Evolutionary conservation across 768 basidiomycete genomes (phyloP).

Genomic region (Cubamyces lactineus): DNA sequence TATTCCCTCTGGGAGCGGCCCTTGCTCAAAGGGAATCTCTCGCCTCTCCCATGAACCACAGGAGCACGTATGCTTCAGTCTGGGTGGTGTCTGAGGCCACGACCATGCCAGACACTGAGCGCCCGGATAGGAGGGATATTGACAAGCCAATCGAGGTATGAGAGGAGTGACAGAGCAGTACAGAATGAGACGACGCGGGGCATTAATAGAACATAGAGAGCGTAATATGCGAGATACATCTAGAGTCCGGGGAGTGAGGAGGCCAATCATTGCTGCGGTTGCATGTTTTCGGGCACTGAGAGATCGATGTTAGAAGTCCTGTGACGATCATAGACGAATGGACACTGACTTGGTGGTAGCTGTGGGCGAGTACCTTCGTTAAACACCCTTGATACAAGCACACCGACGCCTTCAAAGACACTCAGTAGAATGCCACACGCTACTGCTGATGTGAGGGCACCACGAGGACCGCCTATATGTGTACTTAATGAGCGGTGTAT

Average conservation of each 20-base stretch:
- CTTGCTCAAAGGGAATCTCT: too few species aligned
- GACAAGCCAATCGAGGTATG: conserved; percentile 12
- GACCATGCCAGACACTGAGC: neutral
- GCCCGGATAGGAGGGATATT: neutral
- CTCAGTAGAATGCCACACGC: conserved; percentile 96
- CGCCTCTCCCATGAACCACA: too few species aligned
- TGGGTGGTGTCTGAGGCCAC: neutral
- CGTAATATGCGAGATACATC: conserved; percentile 44
- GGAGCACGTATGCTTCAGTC: too few species aligned
- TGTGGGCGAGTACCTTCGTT: conserved; percentile 82
- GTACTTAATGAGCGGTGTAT: neutral
- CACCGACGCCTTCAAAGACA: conserved; percentile 94
- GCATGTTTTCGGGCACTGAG: conserved; percentile 59
- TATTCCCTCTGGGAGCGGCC: too few species aligned
- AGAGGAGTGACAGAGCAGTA: conserved; percentile 18
- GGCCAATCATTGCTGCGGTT: conserved; percentile 47
- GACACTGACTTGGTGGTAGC: conserved; percentile 69
- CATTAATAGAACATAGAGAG: conserved; percentile 28
- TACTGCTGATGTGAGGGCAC: conserved; percentile 90
- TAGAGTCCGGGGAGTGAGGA: conserved; percentile 45
- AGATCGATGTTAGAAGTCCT: conserved; percentile 10
- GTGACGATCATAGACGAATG: neutral
- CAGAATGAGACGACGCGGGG: conserved; percentile 10
- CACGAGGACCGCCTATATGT: conserved; percentile 82
- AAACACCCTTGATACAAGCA: conserved; percentile 86